Conservation (phyloP, 192 early-diverging fungal genomes). For the Backusella mclennaniae region DNA sequence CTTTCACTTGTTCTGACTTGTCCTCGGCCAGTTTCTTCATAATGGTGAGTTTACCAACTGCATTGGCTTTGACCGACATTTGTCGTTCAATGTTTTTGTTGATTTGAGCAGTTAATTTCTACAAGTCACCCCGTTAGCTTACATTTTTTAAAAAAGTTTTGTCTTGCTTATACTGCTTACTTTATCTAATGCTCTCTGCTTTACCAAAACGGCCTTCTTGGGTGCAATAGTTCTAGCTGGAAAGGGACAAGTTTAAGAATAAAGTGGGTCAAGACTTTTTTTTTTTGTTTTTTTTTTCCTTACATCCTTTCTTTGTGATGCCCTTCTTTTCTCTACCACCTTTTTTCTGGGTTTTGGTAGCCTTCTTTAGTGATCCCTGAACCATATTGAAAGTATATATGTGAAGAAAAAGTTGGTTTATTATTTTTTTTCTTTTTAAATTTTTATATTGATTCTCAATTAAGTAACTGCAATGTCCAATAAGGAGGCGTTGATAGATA, state of each 20-base stretch:
- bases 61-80: conserved; percentile 72
- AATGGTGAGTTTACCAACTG: conserved; percentile 77
- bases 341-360: not conserved
- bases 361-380: conserved; percentile 20
- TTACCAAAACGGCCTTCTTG: conserved; percentile 32
- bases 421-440: not conserved
- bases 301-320: conserved; percentile 30
- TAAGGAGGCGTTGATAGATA: not conserved
- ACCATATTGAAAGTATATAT: conserved; percentile 10
- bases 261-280: too few species aligned
- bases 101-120: conserved; percentile 51
- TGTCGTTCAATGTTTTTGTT: conserved; percentile 56
- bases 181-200: conserved; percentile 27
- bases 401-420: not conserved
- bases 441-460: not conserved
- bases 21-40: conserved; percentile 69
- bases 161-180: not conserved
- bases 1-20: conserved; percentile 18
- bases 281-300: too few species aligned
- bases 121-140: not conserved
- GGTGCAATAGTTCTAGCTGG: conserved; percentile 37
- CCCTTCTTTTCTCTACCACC: conserved; percentile 17
- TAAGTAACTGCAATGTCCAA: not conserved
- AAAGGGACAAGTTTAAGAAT: not conserved
- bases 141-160: too few species aligned